phyloP scores from a whole-genome alignment of 805 yeast species.

The Wickerhamiella alocasiicola region DNA sequence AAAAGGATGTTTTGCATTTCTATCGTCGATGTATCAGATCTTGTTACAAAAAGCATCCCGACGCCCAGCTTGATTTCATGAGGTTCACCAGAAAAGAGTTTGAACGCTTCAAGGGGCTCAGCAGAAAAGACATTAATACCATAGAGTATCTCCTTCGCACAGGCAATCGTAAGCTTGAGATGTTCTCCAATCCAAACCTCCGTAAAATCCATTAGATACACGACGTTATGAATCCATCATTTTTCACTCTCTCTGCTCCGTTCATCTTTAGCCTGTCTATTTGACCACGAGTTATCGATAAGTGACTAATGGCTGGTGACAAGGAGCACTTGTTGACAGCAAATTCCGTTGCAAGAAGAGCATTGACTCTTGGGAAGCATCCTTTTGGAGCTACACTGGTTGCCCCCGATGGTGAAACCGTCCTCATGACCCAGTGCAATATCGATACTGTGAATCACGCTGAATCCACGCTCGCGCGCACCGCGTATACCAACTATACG shows the following conservation, averaged over 20 bases:
- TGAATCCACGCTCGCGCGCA: background rate
- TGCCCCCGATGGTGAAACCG: background rate
- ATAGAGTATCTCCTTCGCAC: slow-evolving; percentile 72
- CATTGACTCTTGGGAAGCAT: background rate
- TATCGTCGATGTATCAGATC: slow-evolving; percentile 39
- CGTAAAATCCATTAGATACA: slow-evolving; percentile 39
- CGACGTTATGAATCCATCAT: background rate
- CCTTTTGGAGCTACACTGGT: slow-evolving; percentile 1
- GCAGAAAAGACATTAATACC: slow-evolving; percentile 71
- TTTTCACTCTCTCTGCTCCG: too few species aligned
- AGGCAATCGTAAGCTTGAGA: slow-evolving; percentile 61
- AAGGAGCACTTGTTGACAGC: background rate
- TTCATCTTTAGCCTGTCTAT: too few species aligned
- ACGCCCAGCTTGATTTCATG: slow-evolving; percentile 35
- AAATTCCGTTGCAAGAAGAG: background rate
- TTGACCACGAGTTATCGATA: background rate
- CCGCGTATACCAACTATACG: background rate
- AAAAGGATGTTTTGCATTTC: slow-evolving; percentile 33
- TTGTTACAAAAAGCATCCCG: slow-evolving; percentile 35
- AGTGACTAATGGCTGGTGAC: background rate
- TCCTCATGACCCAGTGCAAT: slow-evolving; percentile 1
- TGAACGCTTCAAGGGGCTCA: slow-evolving; percentile 39
- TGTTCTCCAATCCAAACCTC: slow-evolving; percentile 58
- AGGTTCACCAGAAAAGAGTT: slow-evolving; percentile 51
- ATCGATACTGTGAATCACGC: background rate